A percentile compares a stretch with the other conserved stretches of the same genome.
These are phyloP conservation scores for Candolleomyces efflorescens DNA, from an alignment of 768 basidiomycete genomes.

Conservation along the genomic window DNA sequence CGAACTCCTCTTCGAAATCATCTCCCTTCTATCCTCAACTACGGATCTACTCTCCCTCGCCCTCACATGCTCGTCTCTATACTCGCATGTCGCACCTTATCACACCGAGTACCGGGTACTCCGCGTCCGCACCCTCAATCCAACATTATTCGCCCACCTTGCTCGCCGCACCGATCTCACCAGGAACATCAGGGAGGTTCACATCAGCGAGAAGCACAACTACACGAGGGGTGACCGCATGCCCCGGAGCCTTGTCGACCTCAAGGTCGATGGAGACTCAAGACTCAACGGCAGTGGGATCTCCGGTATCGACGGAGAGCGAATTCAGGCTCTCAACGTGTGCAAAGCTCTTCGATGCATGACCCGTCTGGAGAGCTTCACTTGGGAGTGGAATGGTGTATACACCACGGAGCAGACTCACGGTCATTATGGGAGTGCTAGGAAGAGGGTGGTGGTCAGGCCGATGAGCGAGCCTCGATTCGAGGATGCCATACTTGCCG, in stretches of 20 bases:
- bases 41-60: constrained; percentile 41
- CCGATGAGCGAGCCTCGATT: constrained; percentile 30
- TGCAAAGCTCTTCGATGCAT: constrained; percentile 39
- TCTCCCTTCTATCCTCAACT: constrained; percentile 39
- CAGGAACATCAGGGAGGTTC: constrained; percentile 42
- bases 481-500: constrained; percentile 36
- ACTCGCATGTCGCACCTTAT: constrained; percentile 37
- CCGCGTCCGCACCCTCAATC: constrained; percentile 35
- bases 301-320: constrained; percentile 26
- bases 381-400: constrained; percentile 33
- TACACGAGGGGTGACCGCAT: constrained; percentile 35
- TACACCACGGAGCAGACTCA: neutral
- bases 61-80: constrained; percentile 34
- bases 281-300: constrained; percentile 5
- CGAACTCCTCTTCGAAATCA: constrained; percentile 45
- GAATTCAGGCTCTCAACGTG: constrained; percentile 28
- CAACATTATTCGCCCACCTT: constrained; percentile 48
- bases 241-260: constrained; percentile 35
- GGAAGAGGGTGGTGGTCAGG: neutral
- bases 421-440: neutral
- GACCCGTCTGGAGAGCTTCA: constrained; percentile 36
- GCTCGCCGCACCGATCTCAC: constrained; percentile 44
- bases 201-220: constrained; percentile 37
- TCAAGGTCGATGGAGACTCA: constrained; percentile 15
- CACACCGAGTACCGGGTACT: constrained; percentile 49